Evolutionary conservation across 2,329 filamentous ascomycete species (phyloP).

Genomic region (Nemania diffusa): DNA sequence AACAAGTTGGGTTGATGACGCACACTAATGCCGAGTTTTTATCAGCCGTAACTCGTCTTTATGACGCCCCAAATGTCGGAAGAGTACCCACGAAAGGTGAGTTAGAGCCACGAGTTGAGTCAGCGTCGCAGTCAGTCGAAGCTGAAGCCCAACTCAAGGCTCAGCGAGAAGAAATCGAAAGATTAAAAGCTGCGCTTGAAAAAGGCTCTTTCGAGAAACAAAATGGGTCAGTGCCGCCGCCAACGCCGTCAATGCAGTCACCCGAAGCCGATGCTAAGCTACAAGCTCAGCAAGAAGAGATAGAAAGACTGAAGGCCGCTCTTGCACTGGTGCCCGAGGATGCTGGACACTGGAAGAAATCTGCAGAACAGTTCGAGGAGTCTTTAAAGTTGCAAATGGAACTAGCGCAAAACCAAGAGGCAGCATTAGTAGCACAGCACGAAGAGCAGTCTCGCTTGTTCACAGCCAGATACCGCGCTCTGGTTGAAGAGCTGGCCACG

Average conservation of each 20-base stretch:
- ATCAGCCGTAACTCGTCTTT: background rate
- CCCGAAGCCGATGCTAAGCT: background rate
- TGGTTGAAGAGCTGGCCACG: constrained; percentile 96
- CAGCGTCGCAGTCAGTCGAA: background rate
- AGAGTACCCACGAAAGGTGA: no score
- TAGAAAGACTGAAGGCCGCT: constrained; percentile 1
- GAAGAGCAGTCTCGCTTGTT: background rate
- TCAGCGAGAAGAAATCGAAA: constrained; percentile 1
- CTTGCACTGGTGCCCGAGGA: no score
- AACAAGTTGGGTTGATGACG: background rate
- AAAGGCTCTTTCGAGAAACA: background rate
- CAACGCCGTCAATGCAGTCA: no score
- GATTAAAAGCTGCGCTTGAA: background rate
- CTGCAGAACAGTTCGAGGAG: background rate
- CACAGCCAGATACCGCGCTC: constrained; percentile 62
- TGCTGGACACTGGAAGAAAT: background rate
- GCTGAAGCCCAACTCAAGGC: background rate
- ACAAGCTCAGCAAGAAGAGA: constrained; percentile 5
- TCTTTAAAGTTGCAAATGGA: background rate
- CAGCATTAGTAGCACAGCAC: background rate
- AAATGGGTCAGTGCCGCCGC: background rate
- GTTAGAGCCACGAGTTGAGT: background rate
- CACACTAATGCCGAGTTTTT: background rate
- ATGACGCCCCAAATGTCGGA: background rate
- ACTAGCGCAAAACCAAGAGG: background rate